phyloP scores from a whole-genome alignment of 1,284 basidiomycete species.

The Leccinum subspadiceum region DNA sequence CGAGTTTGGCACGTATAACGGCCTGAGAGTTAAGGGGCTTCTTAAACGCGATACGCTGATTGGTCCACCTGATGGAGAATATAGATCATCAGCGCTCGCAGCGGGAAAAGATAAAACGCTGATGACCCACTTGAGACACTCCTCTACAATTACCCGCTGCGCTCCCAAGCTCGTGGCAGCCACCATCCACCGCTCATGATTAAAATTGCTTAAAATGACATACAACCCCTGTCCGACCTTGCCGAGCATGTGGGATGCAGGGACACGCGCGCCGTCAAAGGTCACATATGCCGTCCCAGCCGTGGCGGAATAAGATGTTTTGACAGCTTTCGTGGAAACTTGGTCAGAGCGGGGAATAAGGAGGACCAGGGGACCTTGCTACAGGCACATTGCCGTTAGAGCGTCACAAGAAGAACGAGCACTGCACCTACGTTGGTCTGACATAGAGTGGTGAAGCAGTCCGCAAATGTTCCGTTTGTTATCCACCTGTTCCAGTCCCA shows the following conservation, averaged over 20 bases:
- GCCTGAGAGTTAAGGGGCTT: slow-evolving; percentile 88
- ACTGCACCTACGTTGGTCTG: slow-evolving; percentile 51
- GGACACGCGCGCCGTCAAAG: slow-evolving; percentile 90
- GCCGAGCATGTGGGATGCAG: slow-evolving; percentile 83
- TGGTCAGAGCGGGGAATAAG: slow-evolving; percentile 77
- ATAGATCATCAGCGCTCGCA: not conserved
- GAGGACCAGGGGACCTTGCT: slow-evolving; percentile 86
- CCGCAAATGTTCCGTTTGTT: slow-evolving; percentile 83
- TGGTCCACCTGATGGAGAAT: slow-evolving; percentile 59
- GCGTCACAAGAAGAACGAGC: not conserved
- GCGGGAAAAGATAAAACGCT: not conserved
- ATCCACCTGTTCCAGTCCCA: slow-evolving; percentile 68
- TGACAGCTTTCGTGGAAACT: slow-evolving; percentile 90
- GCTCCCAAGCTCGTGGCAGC: slow-evolving; percentile 67
- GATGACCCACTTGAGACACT: slow-evolving; percentile 67
- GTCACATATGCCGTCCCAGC: slow-evolving; percentile 92
- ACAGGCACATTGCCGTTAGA: slow-evolving; percentile 5
- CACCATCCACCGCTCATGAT: slow-evolving; percentile 88
- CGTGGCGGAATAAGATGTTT: slow-evolving; percentile 82
- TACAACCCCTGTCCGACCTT: slow-evolving; percentile 82
- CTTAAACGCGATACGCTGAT: slow-evolving; percentile 84
- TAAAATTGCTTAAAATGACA: slow-evolving; percentile 86
- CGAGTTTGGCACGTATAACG: slow-evolving; percentile 89
- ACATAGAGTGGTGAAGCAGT: slow-evolving; percentile 79
- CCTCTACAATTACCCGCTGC: slow-evolving; percentile 73